These are phyloP conservation scores for Dioscorea dumetorum DNA, from an alignment of 106 monocot species.

Conservation along the genomic window DNA sequence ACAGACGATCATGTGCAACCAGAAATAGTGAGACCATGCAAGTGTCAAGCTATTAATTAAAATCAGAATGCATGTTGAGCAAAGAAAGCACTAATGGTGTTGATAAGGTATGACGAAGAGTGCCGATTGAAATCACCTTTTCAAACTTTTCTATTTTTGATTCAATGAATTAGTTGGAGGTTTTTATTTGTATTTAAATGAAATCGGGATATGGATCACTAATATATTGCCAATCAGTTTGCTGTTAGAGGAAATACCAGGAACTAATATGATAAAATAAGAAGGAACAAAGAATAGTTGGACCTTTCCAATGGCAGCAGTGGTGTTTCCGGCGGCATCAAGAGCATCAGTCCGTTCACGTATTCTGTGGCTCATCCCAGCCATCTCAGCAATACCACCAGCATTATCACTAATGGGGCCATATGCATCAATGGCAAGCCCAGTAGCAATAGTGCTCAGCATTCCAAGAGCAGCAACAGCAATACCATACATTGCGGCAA, in stretches of 20 bases:
- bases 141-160: too few species aligned
- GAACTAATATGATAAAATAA: too few species aligned
- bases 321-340: constrained; percentile 42
- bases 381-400: constrained; percentile 45
- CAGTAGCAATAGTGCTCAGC: constrained; percentile 40
- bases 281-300: neutral
- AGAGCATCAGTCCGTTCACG: constrained; percentile 37
- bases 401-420: constrained; percentile 43
- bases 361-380: constrained; percentile 39
- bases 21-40: neutral
- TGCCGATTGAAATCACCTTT: too few species aligned
- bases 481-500: constrained; percentile 38
- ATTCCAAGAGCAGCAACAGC: constrained; percentile 43
- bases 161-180: too few species aligned
- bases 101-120: too few species aligned
- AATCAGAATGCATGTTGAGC: neutral
- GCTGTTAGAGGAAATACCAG: too few species aligned
- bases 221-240: too few species aligned
- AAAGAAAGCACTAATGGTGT: too few species aligned
- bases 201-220: too few species aligned
- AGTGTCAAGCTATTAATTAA: neutral
- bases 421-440: constrained; percentile 39
- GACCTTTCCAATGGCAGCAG: constrained; percentile 43
- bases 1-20: neutral
- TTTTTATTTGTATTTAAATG: too few species aligned